Conservation (phyloP, 192 early-diverging fungal species). For the Linnemannia schmuckeri region DNA sequence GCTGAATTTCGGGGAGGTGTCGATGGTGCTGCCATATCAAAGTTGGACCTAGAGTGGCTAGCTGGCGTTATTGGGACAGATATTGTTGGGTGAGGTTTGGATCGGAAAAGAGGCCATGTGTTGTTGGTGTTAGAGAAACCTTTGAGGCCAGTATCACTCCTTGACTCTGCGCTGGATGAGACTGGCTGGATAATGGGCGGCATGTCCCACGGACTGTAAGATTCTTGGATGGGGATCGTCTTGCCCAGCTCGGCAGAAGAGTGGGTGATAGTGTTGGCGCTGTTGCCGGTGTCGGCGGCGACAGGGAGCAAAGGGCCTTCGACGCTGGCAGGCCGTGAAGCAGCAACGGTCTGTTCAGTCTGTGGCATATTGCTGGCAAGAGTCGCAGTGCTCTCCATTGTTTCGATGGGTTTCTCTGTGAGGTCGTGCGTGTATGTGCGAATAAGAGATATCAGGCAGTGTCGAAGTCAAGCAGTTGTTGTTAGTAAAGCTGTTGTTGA, state of each 20-base stretch:
- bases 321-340: background rate
- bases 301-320: background rate
- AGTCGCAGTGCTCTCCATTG: background rate
- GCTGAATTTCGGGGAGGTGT: slow-evolving; percentile 45
- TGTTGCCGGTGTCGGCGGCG: background rate
- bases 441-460: background rate
- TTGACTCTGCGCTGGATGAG: background rate
- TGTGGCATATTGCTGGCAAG: background rate
- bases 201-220: slow-evolving; percentile 56
- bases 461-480: background rate
- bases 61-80: slow-evolving; percentile 38
- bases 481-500: background rate
- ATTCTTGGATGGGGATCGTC: slow-evolving; percentile 14
- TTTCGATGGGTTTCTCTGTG: background rate
- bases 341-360: background rate
- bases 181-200: slow-evolving; percentile 45
- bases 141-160: slow-evolving; percentile 22
- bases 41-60: slow-evolving; percentile 13
- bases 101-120: slow-evolving; percentile 48
- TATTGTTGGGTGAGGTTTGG: slow-evolving; percentile 50
- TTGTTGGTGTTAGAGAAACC: slow-evolving; percentile 40
- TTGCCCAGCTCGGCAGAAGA: slow-evolving; percentile 11
- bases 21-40: slow-evolving; percentile 46
- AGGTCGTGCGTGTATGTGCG: background rate
- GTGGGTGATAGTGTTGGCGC: background rate